Evolutionary conservation across 2,329 filamentous ascomycete genomes (phyloP).

Genomic region (Dendryphion nanum): DNA sequence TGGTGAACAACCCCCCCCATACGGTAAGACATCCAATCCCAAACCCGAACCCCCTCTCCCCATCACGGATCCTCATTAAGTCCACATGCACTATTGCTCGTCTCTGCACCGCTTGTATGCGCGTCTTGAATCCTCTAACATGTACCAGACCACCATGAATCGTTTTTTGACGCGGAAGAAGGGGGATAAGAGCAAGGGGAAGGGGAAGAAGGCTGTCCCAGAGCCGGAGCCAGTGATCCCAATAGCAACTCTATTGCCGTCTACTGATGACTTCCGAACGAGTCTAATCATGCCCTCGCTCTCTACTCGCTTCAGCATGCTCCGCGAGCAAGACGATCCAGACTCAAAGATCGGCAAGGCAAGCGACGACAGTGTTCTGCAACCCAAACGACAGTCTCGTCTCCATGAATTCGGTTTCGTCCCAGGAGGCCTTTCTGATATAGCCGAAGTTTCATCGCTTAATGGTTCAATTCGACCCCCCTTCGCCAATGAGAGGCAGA

Average conservation of each 20-base stretch:
- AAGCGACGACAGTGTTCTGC: constrained; percentile 89
- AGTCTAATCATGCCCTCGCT: constrained; percentile 94
- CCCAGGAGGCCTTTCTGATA: constrained; percentile 67
- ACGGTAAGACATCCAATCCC: constrained; percentile 15
- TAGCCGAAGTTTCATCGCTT: constrained; percentile 86
- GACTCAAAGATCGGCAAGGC: constrained; percentile 87
- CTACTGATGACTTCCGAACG: constrained; percentile 87
- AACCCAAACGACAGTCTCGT: constrained; percentile 76
- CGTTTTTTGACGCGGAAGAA: constrained; percentile 74
- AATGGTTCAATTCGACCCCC: constrained; percentile 53
- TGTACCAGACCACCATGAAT: constrained; percentile 59
- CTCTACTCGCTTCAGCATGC: constrained; percentile 94
- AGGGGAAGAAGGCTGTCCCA: constrained; percentile 48
- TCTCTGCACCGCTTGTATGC: constrained; percentile 6
- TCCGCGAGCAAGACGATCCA: constrained; percentile 91
- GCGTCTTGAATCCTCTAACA: constrained; percentile 17
- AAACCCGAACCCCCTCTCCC: constrained; percentile 9
- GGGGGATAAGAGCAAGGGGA: constrained; percentile 56
- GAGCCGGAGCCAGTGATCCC: constrained; percentile 68
- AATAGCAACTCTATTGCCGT: constrained; percentile 70
- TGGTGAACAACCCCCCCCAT: constrained; percentile 2
- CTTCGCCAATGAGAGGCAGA: constrained; percentile 59
- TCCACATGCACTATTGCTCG: constrained; percentile 8
- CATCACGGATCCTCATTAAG: too few species aligned
- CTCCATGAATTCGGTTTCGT: constrained; percentile 69